These are phyloP conservation scores for Discostella pseudostelligera DNA, from an alignment of 108 stramenopile genomes.

Conservation along the genomic window DNA sequence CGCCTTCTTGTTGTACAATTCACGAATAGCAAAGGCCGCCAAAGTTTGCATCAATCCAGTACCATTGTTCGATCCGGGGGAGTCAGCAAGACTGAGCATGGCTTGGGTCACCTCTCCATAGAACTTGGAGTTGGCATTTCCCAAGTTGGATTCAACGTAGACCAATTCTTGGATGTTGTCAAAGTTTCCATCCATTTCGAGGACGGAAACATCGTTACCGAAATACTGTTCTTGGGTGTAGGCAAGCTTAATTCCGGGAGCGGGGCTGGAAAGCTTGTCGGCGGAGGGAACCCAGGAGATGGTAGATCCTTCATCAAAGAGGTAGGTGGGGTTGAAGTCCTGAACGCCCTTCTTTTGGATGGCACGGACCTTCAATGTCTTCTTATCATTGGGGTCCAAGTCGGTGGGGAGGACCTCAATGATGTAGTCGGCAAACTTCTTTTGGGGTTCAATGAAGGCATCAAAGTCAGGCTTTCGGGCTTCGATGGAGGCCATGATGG, in stretches of 20 bases:
- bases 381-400: constrained; percentile 91
- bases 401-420: constrained; percentile 96
- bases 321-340: constrained; percentile 91
- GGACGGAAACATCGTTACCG: constrained; percentile 79
- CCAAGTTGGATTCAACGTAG: constrained; percentile 93
- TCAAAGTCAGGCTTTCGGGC: constrained; percentile 96
- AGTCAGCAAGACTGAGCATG: constrained; percentile 91
- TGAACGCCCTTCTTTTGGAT: constrained; percentile 93
- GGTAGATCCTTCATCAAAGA: constrained; percentile 93
- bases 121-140: constrained; percentile 93
- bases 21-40: constrained; percentile 93
- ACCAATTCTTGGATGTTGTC: constrained; percentile 95
- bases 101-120: constrained; percentile 95
- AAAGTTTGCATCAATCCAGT: constrained; percentile 97
- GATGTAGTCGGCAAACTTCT: constrained; percentile 86
- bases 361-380: constrained; percentile 92
- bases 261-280: constrained; percentile 87
- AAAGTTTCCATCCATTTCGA: constrained; percentile 97
- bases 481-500: constrained; percentile 96
- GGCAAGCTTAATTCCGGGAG: constrained; percentile 92
- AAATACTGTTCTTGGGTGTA: constrained; percentile 89
- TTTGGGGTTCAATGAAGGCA: constrained; percentile 96
- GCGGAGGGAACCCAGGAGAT: constrained; percentile 90
- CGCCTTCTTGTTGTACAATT: constrained; percentile 92
- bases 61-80: constrained; percentile 95